phyloP scores from a whole-genome alignment of 2,329 filamentous ascomycete genomes.

The Ramichloridium luteum region DNA sequence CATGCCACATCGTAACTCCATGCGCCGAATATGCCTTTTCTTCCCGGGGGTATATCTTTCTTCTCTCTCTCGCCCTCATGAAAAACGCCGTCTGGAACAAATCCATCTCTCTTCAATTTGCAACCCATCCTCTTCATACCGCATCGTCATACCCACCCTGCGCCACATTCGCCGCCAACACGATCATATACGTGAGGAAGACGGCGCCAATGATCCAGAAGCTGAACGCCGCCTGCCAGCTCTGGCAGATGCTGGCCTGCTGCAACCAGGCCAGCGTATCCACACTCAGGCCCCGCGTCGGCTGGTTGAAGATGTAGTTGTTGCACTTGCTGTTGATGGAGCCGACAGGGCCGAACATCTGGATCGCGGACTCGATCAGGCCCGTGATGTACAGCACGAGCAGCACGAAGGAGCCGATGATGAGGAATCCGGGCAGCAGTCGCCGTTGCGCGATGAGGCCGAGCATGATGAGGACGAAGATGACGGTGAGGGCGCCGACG shows the following conservation, averaged over 20 bases:
- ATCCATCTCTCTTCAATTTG: too few relatives aligned
- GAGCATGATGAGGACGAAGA: slow-evolving; percentile 48
- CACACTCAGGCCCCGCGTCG: slow-evolving; percentile 35
- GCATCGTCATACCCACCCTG: slow-evolving; percentile 19
- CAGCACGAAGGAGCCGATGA: slow-evolving; percentile 49
- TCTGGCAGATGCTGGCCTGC: slow-evolving; percentile 51
- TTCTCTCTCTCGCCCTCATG: too few relatives aligned
- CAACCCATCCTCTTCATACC: not conserved
- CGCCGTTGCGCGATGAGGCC: slow-evolving; percentile 43
- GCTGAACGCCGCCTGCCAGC: slow-evolving; percentile 51
- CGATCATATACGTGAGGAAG: slow-evolving; percentile 55
- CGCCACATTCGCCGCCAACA: slow-evolving; percentile 37
- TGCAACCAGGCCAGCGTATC: slow-evolving; percentile 51
- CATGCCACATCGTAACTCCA: too few relatives aligned
- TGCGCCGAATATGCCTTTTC: too few relatives aligned
- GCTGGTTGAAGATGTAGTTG: slow-evolving; percentile 41
- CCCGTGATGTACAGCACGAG: slow-evolving; percentile 50
- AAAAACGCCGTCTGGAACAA: too few relatives aligned
- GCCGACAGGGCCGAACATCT: slow-evolving; percentile 44
- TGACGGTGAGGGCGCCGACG: slow-evolving; percentile 42
- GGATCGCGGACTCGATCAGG: slow-evolving; percentile 50
- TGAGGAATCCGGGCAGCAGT: slow-evolving; percentile 46
- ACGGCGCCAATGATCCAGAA: slow-evolving; percentile 51
- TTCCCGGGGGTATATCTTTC: too few relatives aligned
- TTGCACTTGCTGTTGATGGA: slow-evolving; percentile 49